A percentile compares a stretch with the other conserved stretches of the same genome.
Evolutionary conservation across 225 moss, liverwort and hornwort genomes (phyloP).

Genomic region (Bryum argenteum): DNA sequence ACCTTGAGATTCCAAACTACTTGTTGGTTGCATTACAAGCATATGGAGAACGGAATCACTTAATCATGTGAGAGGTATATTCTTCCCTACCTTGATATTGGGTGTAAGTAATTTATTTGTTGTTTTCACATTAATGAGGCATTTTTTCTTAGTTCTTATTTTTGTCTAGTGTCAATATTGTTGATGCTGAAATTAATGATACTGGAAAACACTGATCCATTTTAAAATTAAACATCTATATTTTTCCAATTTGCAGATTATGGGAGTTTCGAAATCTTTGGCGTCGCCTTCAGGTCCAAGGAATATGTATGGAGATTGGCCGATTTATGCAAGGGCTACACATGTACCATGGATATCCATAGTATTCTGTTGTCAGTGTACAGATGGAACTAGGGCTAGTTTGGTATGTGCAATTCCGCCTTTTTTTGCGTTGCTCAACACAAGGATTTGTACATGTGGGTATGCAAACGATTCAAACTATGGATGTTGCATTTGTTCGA

Average conservation of each 20-base stretch:
- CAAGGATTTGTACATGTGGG: too few relatives aligned
- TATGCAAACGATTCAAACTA: too few relatives aligned
- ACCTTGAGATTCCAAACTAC: background rate
- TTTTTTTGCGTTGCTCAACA: too few relatives aligned
- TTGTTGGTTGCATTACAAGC: background rate
- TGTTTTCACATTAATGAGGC: background rate
- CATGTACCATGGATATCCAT: background rate
- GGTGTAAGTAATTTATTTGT: background rate
- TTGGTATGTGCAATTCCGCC: too few relatives aligned
- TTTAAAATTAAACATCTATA: background rate
- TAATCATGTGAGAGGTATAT: background rate
- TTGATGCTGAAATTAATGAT: too few relatives aligned
- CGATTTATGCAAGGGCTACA: background rate
- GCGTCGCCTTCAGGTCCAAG: background rate
- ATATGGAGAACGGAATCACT: background rate
- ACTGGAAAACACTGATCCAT: background rate
- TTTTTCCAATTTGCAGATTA: background rate
- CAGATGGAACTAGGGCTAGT: too few relatives aligned
- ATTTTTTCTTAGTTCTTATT: background rate
- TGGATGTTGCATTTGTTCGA: too few relatives aligned
- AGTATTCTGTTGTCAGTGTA: too few relatives aligned
- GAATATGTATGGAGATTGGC: background rate
- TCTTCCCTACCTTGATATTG: background rate
- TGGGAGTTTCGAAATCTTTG: background rate
- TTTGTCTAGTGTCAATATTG: background rate